Evolutionary conservation across 2,329 filamentous ascomycete species (phyloP).

Genomic region (Ophiostoma himal-ulmi): DNA sequence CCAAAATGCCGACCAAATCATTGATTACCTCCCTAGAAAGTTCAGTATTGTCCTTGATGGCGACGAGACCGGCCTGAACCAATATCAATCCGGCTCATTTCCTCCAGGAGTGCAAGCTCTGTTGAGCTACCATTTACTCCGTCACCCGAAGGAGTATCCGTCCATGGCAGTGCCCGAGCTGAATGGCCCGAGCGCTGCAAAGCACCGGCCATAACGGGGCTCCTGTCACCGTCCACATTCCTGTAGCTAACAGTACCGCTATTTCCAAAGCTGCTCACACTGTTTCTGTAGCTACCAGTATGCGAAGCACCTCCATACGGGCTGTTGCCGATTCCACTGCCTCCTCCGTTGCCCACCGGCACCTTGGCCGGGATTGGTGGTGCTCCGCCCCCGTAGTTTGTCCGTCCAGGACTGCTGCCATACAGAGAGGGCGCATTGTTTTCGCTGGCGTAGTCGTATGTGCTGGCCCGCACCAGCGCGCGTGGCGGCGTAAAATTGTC

Average conservation of each 20-base stretch:
- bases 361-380: slow-evolving; percentile 68
- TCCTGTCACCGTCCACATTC: slow-evolving; percentile 18
- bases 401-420: slow-evolving; percentile 30
- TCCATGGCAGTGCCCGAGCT: slow-evolving; percentile 20
- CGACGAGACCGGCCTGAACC: slow-evolving; percentile 54
- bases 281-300: slow-evolving; percentile 13
- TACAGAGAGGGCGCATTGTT: slow-evolving; percentile 41
- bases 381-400: slow-evolving; percentile 29
- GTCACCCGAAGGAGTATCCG: slow-evolving; percentile 22
- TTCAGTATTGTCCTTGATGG: slow-evolving; percentile 31
- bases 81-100: slow-evolving; percentile 63
- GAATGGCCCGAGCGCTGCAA: slow-evolving; percentile 18
- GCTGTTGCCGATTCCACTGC: slow-evolving; percentile 32
- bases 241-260: slow-evolving; percentile 13
- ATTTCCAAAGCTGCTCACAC: not conserved
- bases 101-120: slow-evolving; percentile 59
- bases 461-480: slow-evolving; percentile 42
- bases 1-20: not conserved
- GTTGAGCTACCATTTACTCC: slow-evolving; percentile 38
- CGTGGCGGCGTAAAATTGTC: slow-evolving; percentile 45
- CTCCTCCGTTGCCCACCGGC: slow-evolving; percentile 39
- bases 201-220: slow-evolving; percentile 34
- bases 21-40: not conserved
- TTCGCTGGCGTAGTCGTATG: slow-evolving; percentile 50
- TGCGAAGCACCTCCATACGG: slow-evolving; percentile 5